Conservation (phyloP, 371 early-diverging fungal genomes). For the Globomyces sp. region DNA sequence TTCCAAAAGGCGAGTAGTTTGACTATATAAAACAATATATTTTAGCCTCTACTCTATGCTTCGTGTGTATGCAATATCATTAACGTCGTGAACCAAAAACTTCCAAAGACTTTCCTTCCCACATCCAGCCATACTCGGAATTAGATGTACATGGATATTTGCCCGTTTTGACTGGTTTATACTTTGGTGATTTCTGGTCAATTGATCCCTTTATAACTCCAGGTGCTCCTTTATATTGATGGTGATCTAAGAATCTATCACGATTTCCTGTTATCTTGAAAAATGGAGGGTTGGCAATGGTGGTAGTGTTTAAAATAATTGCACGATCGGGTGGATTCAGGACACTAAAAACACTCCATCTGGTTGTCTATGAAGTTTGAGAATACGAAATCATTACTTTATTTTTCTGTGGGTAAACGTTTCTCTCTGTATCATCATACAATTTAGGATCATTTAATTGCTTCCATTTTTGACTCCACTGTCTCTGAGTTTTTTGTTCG, state of each 20-base stretch:
- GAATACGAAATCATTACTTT: neutral
- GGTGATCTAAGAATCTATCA: neutral
- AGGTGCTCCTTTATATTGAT: neutral
- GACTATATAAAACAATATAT: no score
- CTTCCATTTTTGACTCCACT: slow-evolving; percentile 42
- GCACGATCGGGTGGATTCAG: slow-evolving; percentile 2
- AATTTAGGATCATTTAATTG: slow-evolving; percentile 37
- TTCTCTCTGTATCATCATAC: slow-evolving; percentile 18
- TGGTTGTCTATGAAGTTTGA: neutral
- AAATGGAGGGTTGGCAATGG: neutral
- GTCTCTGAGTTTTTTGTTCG: slow-evolving; percentile 36
- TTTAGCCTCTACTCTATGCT: neutral
- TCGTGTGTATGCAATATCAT: slow-evolving; percentile 11
- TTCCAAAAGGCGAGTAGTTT: no score
- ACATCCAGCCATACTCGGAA: slow-evolving; percentile 10
- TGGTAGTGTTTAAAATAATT: slow-evolving; percentile 1
- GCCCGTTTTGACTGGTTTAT: neutral
- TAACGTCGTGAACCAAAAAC: slow-evolving; percentile 7
- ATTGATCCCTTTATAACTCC: neutral
- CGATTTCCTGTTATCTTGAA: slow-evolving; percentile 11
- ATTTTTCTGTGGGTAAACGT: slow-evolving; percentile 7
- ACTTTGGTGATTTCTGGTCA: neutral
- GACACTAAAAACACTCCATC: slow-evolving; percentile 5
- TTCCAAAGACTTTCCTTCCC: slow-evolving; percentile 9
- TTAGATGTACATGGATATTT: slow-evolving; percentile 10